phyloP scores from a whole-genome alignment of 2,329 filamentous ascomycete genomes.

The Purpureocillium takamizusanense region DNA sequence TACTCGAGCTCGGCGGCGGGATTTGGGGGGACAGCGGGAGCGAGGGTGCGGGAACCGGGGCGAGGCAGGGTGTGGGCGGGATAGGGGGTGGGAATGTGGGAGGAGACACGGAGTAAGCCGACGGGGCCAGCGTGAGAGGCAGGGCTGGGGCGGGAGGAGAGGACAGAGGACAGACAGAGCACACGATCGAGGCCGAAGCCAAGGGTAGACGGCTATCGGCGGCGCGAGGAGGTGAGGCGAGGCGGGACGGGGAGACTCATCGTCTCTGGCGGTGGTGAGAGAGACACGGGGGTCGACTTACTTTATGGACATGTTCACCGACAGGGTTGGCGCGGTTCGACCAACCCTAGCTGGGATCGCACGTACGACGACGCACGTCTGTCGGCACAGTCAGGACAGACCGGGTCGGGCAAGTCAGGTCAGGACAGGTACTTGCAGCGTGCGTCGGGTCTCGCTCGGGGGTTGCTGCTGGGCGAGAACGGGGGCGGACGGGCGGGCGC shows the following conservation, averaged over 20 bases:
- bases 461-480: too few species aligned
- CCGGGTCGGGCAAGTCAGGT: too few species aligned
- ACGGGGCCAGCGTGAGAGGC: conserved; percentile 5
- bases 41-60: too few species aligned
- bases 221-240: conserved; percentile 6
- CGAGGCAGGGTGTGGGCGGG: too few species aligned
- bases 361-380: conserved; percentile 3
- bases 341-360: conserved; percentile 17
- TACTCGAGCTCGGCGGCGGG: too few species aligned
- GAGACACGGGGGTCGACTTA: conserved; percentile 26
- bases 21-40: too few species aligned
- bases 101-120: neutral
- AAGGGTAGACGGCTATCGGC: conserved; percentile 5
- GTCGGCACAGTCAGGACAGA: too few species aligned
- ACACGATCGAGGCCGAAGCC: conserved; percentile 4
- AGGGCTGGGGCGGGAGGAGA: conserved; percentile 11
- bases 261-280: conserved; percentile 4
- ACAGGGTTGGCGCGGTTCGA: conserved; percentile 24
- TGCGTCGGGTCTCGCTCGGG: too few species aligned
- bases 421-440: neutral
- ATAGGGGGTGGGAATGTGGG: neutral
- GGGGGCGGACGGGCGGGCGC: too few species aligned
- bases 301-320: conserved; percentile 45
- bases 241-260: conserved; percentile 4
- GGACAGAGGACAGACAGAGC: conserved; percentile 8